These are phyloP conservation scores for Colletotrichum paranaense DNA, from an alignment of 2,329 filamentous ascomycete species.

Conservation along the genomic window DNA sequence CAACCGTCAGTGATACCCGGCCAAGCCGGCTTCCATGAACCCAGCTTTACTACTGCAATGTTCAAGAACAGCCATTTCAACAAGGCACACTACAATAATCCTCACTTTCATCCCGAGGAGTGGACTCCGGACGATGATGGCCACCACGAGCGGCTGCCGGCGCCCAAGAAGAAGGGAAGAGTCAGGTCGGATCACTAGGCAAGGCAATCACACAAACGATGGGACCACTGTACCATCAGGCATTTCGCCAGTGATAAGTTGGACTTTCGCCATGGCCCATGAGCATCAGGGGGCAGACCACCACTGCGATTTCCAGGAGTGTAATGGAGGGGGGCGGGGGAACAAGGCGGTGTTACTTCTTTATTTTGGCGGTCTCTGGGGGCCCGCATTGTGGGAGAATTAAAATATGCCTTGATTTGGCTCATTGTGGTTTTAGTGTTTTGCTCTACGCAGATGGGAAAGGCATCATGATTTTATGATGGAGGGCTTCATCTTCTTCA, in stretches of 20 bases:
- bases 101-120: constrained; percentile 60
- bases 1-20: constrained; percentile 39
- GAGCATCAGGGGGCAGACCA: background rate
- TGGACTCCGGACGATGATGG: constrained; percentile 54
- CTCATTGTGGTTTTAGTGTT: constrained; percentile 4
- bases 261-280: background rate
- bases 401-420: background rate
- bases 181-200: constrained; percentile 21
- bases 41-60: constrained; percentile 65
- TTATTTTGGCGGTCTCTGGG: background rate
- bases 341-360: background rate
- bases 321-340: background rate
- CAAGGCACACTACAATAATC: constrained; percentile 74
- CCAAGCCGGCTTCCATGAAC: constrained; percentile 49
- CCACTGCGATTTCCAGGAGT: background rate
- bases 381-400: constrained; percentile 15
- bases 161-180: constrained; percentile 30
- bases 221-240: constrained; percentile 26
- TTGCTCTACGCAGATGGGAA: background rate
- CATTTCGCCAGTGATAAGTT: background rate
- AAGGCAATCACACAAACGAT: background rate
- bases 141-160: constrained; percentile 20
- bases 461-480: constrained; percentile 31
- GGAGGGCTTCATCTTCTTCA: constrained; percentile 11
- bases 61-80: constrained; percentile 77